Evolutionary conservation across 192 early-diverging fungal genomes (phyloP), one percentile per base, ranked within the genome.

Genomic region (Coemansia sp.): DNA sequence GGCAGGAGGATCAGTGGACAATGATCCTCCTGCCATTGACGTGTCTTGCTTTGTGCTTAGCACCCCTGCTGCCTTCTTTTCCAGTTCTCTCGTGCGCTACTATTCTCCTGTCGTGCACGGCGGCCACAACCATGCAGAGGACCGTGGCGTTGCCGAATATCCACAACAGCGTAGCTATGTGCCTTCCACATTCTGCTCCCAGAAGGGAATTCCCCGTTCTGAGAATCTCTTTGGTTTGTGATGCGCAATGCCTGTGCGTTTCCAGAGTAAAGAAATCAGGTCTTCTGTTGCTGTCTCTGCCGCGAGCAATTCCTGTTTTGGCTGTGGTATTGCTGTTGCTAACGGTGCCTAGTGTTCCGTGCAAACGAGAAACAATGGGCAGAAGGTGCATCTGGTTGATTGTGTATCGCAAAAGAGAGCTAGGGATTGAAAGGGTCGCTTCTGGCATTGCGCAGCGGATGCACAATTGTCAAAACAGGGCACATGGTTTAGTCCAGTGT

Each of bases 341-440:
- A 57, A 20, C 35, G 55, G 33, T 14, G 19, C 0, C 55, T 36
- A 34, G 33, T 25, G 34, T 57, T 5, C 34, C 8, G 33, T 35
- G n/a, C 13, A 20, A 33, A 57, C 32, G 15, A 9, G 2, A 8
- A 36, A 57, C 55, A 57, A 36, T 36, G 55, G 8, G 34, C 5
- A 14, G 17, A 36, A 3, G 15, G 55, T 57, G 34, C 55, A 57
- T 19, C 55, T 33, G 33, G 32, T 38, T 36, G 34, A 57, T 57
- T 57, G 55, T 57, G 55, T 32, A 36, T 36, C 15, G 17, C 55
- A 57, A 57, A 57, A 57, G 29, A 55, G 50, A 53, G 50, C 22
- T 25, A 32, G 11, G 38, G 38, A 40, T 40, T 40, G 38, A 48
- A 25, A 9, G 49, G 14, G 55, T 20, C 15, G 55, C 34, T 57